phyloP scores from a whole-genome alignment of 164 flowering plant genomes.

The Vitis rotundifolia region DNA sequence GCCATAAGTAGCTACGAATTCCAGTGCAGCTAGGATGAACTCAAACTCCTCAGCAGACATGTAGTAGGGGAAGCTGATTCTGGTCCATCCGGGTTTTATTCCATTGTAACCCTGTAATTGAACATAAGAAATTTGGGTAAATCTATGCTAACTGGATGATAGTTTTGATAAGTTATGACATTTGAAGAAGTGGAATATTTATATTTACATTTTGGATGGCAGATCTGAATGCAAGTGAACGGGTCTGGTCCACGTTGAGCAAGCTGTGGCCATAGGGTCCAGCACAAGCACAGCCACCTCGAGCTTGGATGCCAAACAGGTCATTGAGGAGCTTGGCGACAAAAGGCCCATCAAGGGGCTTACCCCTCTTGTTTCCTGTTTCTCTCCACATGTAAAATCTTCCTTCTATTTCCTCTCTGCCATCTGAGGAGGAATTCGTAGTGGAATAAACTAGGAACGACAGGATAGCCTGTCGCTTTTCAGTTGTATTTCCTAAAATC shows the following conservation, averaged over 20 bases:
- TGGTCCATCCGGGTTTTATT: slow-evolving; percentile 89
- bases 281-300: slow-evolving; percentile 94
- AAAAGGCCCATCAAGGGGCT: slow-evolving; percentile 79
- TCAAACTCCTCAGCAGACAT: slow-evolving; percentile 68
- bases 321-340: slow-evolving; percentile 80
- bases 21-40: slow-evolving; percentile 66
- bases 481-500: slow-evolving; percentile 59
- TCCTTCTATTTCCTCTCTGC: neutral
- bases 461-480: slow-evolving; percentile 58
- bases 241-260: slow-evolving; percentile 44
- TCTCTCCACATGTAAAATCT: slow-evolving; percentile 45
- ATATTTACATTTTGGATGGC: slow-evolving; percentile 54
- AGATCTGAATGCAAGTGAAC: slow-evolving; percentile 43
- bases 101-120: slow-evolving; percentile 63
- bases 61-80: slow-evolving; percentile 83
- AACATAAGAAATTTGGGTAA: too few relatives aligned
- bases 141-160: too few relatives aligned
- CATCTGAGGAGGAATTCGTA: slow-evolving; percentile 12
- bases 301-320: slow-evolving; percentile 84
- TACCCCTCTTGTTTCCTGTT: slow-evolving; percentile 43
- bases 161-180: too few relatives aligned
- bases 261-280: slow-evolving; percentile 79
- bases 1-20: slow-evolving; percentile 68
- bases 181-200: too few relatives aligned
- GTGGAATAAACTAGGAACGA: slow-evolving; percentile 69